These are phyloP conservation scores for Pseudevernia furfuracea DNA, from an alignment of 495 filamentous ascomycete genomes.

Conservation along the genomic window DNA sequence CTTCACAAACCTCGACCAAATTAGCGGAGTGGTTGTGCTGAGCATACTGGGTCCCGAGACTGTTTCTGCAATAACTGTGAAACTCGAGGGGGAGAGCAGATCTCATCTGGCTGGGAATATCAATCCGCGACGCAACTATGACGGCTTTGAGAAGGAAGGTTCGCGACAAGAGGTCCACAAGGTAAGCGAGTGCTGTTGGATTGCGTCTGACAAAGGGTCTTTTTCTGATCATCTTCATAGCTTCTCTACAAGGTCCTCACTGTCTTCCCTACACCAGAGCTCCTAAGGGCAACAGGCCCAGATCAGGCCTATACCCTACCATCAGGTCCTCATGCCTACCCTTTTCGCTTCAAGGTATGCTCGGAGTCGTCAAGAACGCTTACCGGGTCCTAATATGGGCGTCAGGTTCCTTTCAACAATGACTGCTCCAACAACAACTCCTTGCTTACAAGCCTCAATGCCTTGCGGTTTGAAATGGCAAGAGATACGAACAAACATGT, in stretches of 20 bases:
- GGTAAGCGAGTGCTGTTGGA: constrained; percentile 40
- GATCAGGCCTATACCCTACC: constrained; percentile 55
- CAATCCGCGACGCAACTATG: constrained; percentile 35
- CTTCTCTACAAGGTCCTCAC: constrained; percentile 58
- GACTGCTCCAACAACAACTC: constrained; percentile 59
- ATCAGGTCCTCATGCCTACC: constrained; percentile 76
- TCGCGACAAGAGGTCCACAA: constrained; percentile 71
- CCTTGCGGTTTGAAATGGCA: constrained; percentile 51
- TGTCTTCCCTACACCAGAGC: constrained; percentile 54
- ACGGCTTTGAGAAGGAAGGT: constrained; percentile 47
- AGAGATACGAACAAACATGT: constrained; percentile 56
- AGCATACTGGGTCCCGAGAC: constrained; percentile 54
- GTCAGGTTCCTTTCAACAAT: constrained; percentile 81
- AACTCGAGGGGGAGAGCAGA: constrained; percentile 83
- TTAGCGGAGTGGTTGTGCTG: constrained; percentile 63
- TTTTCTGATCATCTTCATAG: constrained; percentile 33
- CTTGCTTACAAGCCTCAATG: constrained; percentile 49
- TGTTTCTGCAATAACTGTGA: constrained; percentile 75
- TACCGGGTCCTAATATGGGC: neutral
- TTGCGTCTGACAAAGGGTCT: neutral
- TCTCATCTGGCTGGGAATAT: constrained; percentile 49
- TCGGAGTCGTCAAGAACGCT: neutral
- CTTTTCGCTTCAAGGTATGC: constrained; percentile 75
- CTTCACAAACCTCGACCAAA: constrained; percentile 84
- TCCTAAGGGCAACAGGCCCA: constrained; percentile 40